Conservation (phyloP, 805 yeast species). For the Hanseniaspora osmophila region DNA sequence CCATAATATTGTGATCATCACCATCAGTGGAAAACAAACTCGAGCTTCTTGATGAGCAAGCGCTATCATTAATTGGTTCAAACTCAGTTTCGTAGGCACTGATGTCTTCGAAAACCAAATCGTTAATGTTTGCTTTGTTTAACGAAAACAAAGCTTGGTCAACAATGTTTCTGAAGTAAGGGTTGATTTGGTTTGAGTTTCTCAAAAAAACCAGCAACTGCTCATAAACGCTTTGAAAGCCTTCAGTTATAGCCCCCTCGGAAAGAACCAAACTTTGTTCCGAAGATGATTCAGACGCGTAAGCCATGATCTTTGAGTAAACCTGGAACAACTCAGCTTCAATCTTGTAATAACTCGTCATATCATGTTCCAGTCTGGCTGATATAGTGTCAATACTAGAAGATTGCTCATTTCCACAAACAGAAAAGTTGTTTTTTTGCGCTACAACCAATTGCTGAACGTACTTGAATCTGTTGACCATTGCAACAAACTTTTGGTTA, state of each 20-base stretch:
- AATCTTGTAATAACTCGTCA: constrained; percentile 10
- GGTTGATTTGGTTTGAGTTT: constrained; percentile 10
- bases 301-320: constrained; percentile 10
- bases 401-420: neutral
- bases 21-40: neutral
- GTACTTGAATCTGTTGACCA: constrained; percentile 1
- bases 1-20: neutral
- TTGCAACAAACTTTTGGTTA: constrained; percentile 2
- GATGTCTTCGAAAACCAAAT: neutral
- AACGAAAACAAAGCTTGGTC: constrained; percentile 9
- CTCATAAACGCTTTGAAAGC: constrained; percentile 9
- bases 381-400: constrained; percentile 1
- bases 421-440: neutral
- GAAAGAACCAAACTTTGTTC: constrained; percentile 2
- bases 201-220: constrained; percentile 10
- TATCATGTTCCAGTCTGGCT: constrained; percentile 8
- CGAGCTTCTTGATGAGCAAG: neutral
- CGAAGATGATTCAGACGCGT: constrained; percentile 7
- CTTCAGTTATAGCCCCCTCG: neutral
- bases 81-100: neutral
- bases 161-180: constrained; percentile 9
- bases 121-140: constrained; percentile 5
- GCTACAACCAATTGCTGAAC: constrained; percentile 1
- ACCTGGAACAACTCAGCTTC: constrained; percentile 11
- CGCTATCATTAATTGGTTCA: neutral